Evolutionary conservation across 371 early-diverging fungal species (phyloP).

Genomic region (Syncephalis plumigaleata): DNA sequence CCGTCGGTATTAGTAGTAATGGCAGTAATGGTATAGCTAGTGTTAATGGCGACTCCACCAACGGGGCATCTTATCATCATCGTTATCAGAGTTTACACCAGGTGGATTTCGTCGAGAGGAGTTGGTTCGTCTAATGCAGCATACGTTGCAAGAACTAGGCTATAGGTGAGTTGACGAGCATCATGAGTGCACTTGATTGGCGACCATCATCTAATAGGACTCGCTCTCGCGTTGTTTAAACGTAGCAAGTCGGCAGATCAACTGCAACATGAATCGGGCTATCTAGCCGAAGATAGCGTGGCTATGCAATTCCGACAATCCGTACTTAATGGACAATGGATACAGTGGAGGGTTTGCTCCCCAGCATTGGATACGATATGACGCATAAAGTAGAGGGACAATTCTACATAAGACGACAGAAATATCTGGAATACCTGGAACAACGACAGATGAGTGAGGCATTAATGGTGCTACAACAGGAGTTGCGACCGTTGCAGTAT

Average conservation of each 20-base stretch:
- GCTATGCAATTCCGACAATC: slow-evolving; percentile 36
- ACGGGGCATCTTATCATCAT: no score
- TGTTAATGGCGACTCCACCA: no score
- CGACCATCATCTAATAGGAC: neutral
- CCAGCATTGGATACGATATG: slow-evolving; percentile 18
- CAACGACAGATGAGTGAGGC: slow-evolving; percentile 34
- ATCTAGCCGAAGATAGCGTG: slow-evolving; percentile 33
- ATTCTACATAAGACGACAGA: slow-evolving; percentile 61
- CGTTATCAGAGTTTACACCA: no score
- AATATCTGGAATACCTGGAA: slow-evolving; percentile 67
- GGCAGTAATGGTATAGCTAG: no score
- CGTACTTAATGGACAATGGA: slow-evolving; percentile 62
- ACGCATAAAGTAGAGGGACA: slow-evolving; percentile 10
- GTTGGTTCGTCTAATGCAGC: slow-evolving; percentile 68
- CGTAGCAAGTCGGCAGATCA: slow-evolving; percentile 31
- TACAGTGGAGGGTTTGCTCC: slow-evolving; percentile 30
- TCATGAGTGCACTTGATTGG: neutral
- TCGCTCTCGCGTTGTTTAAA: neutral
- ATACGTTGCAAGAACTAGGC: slow-evolving; percentile 66
- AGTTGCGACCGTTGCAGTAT: slow-evolving; percentile 47
- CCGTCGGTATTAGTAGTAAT: no score
- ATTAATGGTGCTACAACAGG: slow-evolving; percentile 43
- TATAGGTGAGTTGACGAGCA: slow-evolving; percentile 32
- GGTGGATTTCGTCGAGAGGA: slow-evolving; percentile 27
- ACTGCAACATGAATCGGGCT: slow-evolving; percentile 59